These are phyloP conservation scores for Camelina sativa DNA, from an alignment of 345 rosid species.

Conservation along the genomic window DNA sequence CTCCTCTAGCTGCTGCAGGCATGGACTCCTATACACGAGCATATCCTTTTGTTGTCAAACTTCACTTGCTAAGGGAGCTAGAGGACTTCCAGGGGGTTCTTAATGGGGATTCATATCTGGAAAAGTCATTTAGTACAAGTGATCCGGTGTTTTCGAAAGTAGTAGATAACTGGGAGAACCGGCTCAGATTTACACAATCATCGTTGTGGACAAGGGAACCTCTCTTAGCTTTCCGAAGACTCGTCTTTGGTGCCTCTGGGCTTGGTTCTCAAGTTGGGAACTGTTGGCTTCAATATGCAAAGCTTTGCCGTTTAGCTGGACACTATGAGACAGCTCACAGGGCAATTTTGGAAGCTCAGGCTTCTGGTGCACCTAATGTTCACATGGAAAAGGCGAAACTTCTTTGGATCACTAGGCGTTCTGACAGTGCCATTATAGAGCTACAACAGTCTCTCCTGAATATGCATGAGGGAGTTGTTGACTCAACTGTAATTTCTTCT, in stretches of 20 bases:
- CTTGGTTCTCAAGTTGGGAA: conserved; percentile 91
- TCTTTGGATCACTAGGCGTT: conserved; percentile 86
- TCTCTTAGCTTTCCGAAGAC: conserved; percentile 84
- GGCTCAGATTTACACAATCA: conserved; percentile 88
- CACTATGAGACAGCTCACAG: conserved; percentile 94
- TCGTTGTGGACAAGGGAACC: conserved; percentile 98
- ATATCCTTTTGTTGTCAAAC: conserved; percentile 91
- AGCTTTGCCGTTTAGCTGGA: conserved; percentile 97
- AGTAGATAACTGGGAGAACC: conserved; percentile 81
- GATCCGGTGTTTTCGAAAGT: conserved; percentile 64
- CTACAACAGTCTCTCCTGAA: conserved; percentile 88
- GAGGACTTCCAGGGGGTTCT: conserved; percentile 84
- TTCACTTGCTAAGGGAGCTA: conserved; percentile 82
- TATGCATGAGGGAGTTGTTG: conserved; percentile 84
- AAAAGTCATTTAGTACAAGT: conserved; percentile 63
- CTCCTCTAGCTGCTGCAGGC: conserved; percentile 99
- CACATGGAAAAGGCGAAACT: conserved; percentile 97
- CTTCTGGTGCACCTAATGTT: conserved; percentile 87
- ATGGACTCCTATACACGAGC: conserved; percentile 96
- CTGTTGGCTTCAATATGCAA: conserved; percentile 97
- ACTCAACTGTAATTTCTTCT: conserved; percentile 67
- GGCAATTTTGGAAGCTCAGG: conserved; percentile 93
- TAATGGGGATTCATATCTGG: conserved; percentile 77
- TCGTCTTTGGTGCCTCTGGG: conserved; percentile 80
- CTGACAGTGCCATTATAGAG: conserved; percentile 91